These are phyloP conservation scores for Rugonectria rugulosa DNA, from an alignment of 2,329 filamentous ascomycete genomes.

Conservation along the genomic window DNA sequence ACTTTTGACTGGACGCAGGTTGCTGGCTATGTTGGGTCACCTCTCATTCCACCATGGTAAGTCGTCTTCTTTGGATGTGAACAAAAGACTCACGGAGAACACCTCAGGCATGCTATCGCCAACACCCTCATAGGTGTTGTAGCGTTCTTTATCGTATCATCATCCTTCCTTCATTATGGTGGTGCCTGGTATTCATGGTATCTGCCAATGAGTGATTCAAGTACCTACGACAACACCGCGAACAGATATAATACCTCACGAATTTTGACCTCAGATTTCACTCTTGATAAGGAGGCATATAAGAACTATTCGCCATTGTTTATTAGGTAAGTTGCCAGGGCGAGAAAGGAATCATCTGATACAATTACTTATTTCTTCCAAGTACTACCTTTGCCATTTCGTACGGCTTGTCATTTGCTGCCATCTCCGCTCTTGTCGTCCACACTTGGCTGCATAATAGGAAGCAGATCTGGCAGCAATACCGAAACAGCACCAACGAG, in stretches of 20 bases:
- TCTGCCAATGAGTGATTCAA: constrained; percentile 73
- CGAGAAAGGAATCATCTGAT: no score
- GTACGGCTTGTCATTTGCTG: constrained; percentile 77
- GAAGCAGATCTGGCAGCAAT: constrained; percentile 70
- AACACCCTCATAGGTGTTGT: constrained; percentile 75
- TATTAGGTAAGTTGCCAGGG: constrained; percentile 59
- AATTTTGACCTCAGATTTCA: constrained; percentile 68
- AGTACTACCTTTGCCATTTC: constrained; percentile 75
- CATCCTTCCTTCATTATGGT: constrained; percentile 69
- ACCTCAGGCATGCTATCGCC: constrained; percentile 69
- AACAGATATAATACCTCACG: constrained; percentile 67
- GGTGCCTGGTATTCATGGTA: constrained; percentile 71
- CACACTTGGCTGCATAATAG: constrained; percentile 74
- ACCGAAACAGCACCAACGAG: constrained; percentile 64
- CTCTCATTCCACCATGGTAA: constrained; percentile 73
- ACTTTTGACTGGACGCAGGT: constrained; percentile 82
- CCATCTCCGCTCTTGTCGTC: constrained; percentile 73
- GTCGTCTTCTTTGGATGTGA: constrained; percentile 27
- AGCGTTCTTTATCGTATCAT: constrained; percentile 68
- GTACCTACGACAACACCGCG: constrained; percentile 76
- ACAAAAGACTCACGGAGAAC: background rate
- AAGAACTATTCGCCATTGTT: constrained; percentile 73
- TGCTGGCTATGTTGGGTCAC: constrained; percentile 71
- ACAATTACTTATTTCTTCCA: constrained; percentile 18
- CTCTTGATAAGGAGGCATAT: constrained; percentile 70